Base-by-base conservation (phyloP, 2,329 filamentous ascomycete genomes). In the Aschersonia sp. region DNA sequence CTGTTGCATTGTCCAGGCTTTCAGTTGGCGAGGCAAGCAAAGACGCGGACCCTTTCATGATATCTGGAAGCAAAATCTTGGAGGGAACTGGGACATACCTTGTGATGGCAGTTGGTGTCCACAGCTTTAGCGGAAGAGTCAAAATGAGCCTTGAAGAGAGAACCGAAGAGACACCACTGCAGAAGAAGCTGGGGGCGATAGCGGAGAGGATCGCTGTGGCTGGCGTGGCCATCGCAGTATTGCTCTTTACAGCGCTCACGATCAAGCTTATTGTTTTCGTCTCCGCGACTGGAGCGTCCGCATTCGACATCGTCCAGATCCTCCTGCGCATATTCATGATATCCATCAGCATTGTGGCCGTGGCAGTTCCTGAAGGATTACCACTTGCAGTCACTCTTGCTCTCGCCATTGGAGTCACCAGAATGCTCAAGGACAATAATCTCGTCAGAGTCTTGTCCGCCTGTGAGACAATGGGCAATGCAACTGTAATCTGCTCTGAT, bases 191-290 rank as follows among this genome's bases (percentile, higher is more conserved):
- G 3, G 69, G 62, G 30, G 48, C 54, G 5, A 52, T 64, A 5
- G 61, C 62, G 31, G 51, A 59, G 28, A 57, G 55, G 31, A 65
- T 65, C 45, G 64, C 65, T 29, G 62, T 61, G 50, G 51, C 61
- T 28, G 75, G 74, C 29, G 78, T 83, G 55, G 78, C 77, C 48
- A 80, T 85, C 32, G 85, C 85, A 42, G 62, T 85, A 10, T 65
- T 89, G 5, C 71, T 91, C 20, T 91, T 92, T 60, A 65, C 87
- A 46, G 82, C 88, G 30, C 70, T 89, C 10, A 78, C 89, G 56
- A 86, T 91, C 67, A 82, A 86, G 57, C 91, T 89, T 59, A 68
- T 86, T 30, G 81, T 75, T 38, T 64, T 73, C 12, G 71, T 91
- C 5, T 73, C 74, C 4, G 57, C 66, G 38, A 79, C 77, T 55